Conservation (phyloP, 768 basidiomycete species). For the Fomitopsis serialis region DNA sequence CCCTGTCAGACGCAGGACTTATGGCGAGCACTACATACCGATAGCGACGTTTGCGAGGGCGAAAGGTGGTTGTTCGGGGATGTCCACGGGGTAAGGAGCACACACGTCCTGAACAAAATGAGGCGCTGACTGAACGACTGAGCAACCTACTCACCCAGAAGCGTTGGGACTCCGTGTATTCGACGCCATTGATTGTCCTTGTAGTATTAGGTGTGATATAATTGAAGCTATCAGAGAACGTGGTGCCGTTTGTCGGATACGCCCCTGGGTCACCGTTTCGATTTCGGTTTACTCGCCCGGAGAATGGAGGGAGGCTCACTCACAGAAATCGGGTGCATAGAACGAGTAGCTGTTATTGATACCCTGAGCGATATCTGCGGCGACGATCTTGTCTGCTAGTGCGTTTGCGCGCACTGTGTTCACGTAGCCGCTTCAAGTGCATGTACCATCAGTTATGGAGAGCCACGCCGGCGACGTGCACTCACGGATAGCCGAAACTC, state of each 20-base stretch:
- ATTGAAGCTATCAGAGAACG: constrained; percentile 19
- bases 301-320: constrained; percentile 10
- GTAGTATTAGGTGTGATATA: constrained; percentile 26
- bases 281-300: not conserved
- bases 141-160: constrained; percentile 22
- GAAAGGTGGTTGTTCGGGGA: constrained; percentile 44
- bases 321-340: constrained; percentile 52
- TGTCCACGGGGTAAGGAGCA: constrained; percentile 20
- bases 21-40: constrained; percentile 22
- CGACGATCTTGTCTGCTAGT: constrained; percentile 55
- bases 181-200: constrained; percentile 23
- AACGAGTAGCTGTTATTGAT: constrained; percentile 30
- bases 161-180: constrained; percentile 26
- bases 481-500: constrained; percentile 46
- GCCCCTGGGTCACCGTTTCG: constrained; percentile 17
- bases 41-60: constrained; percentile 20
- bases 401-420: constrained; percentile 48
- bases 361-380: constrained; percentile 42
- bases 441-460: too few relatives aligned
- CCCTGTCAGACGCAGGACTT: too few relatives aligned
- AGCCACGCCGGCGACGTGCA: constrained; percentile 5
- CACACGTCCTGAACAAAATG: constrained; percentile 26
- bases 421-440: constrained; percentile 44
- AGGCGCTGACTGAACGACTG: not conserved
- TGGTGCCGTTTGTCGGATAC: constrained; percentile 25